Percentiles rank a stretch among this genome's conserved stretches.
phyloP scores from a whole-genome alignment of 768 basidiomycete species.

The Neoboletus brunneissimus region DNA sequence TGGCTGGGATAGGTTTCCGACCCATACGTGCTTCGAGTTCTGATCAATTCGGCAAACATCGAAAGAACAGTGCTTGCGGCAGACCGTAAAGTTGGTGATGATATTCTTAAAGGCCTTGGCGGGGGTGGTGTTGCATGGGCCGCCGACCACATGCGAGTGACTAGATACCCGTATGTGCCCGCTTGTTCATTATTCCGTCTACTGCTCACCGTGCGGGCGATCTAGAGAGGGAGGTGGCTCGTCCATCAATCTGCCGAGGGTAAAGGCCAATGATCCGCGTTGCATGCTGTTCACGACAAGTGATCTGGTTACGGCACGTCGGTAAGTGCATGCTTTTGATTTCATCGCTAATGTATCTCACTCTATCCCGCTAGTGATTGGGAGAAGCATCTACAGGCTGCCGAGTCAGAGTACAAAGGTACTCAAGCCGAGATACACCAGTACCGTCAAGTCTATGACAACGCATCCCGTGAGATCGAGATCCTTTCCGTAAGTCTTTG shows the following conservation, averaged over 20 bases:
- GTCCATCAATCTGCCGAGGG: slow-evolving; percentile 38
- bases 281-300: slow-evolving; percentile 53
- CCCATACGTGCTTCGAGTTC: slow-evolving; percentile 68
- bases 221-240: slow-evolving; percentile 67
- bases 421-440: slow-evolving; percentile 28
- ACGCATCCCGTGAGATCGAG: slow-evolving; percentile 30
- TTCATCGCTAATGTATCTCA: background rate
- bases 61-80: slow-evolving; percentile 68
- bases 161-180: slow-evolving; percentile 57
- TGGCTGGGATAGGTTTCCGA: slow-evolving; percentile 59
- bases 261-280: slow-evolving; percentile 35
- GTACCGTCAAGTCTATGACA: slow-evolving; percentile 31
- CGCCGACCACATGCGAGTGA: slow-evolving; percentile 58
- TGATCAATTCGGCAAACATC: slow-evolving; percentile 73
- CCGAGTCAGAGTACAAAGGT: slow-evolving; percentile 38
- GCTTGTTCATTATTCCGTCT: background rate
- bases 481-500: slow-evolving; percentile 33
- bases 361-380: slow-evolving; percentile 41
- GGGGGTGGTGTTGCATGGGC: slow-evolving; percentile 63
- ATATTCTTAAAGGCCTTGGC: slow-evolving; percentile 40
- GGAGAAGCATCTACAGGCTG: slow-evolving; percentile 36
- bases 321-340: slow-evolving; percentile 34
- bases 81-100: slow-evolving; percentile 63
- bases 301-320: slow-evolving; percentile 47
- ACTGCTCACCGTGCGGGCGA: background rate